phyloP scores from a whole-genome alignment of 495 filamentous ascomycete species.

The Choiromyces venosus region DNA sequence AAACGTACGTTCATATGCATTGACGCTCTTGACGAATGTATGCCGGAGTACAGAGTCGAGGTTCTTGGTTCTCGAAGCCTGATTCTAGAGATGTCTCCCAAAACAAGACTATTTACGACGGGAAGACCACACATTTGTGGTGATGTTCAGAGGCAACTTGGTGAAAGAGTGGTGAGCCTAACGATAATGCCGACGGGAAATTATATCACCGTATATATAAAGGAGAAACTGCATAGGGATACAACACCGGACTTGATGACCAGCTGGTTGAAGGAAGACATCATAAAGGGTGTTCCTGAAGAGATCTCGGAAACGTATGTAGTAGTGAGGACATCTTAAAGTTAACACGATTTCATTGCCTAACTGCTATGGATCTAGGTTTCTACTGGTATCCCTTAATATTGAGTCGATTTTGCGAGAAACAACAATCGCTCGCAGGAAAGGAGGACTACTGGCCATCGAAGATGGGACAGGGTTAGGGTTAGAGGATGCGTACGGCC shows the following conservation, averaged over 20 bases:
- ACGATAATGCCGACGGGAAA: not conserved
- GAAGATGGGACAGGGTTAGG: not conserved
- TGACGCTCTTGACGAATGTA: too few relatives aligned
- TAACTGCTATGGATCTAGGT: not conserved
- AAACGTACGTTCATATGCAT: too few relatives aligned
- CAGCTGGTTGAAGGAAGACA: not conserved
- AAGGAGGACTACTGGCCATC: not conserved
- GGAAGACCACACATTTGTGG: not conserved
- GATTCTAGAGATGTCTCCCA: not conserved
- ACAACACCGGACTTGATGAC: not conserved
- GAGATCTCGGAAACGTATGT: not conserved
- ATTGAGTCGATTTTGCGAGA: not conserved
- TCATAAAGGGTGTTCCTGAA: not conserved
- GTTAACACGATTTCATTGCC: not conserved
- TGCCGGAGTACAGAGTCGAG: too few relatives aligned
- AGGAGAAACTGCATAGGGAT: not conserved
- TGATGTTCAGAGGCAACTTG: not conserved
- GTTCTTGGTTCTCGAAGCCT: too few relatives aligned
- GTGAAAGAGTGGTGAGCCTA: not conserved
- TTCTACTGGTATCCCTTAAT: not conserved
- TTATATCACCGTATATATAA: not conserved
- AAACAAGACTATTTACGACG: not conserved
- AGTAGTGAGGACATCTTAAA: not conserved
- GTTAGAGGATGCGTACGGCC: not conserved
- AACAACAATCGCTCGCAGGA: not conserved